Base-by-base conservation (phyloP, 1,139 yeast species). In the Zygoascus sp. region DNA sequence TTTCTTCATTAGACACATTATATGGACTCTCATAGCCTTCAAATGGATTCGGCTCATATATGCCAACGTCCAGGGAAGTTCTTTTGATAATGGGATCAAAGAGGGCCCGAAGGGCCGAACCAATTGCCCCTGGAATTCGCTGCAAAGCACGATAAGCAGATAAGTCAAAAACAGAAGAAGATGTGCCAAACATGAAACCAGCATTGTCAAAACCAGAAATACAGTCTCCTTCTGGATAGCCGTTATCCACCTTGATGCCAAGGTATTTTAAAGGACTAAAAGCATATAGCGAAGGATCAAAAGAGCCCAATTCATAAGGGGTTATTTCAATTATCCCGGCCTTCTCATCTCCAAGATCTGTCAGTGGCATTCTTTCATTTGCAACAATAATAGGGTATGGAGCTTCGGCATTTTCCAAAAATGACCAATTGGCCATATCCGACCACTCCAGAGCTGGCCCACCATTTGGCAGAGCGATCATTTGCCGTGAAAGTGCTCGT, bases 301-400 rank as follows among this genome's bases (percentile, higher is more conserved):
- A 88, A 20, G 94, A 81, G 5, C 96, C 96, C 64, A 88, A 62
- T 67, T 88, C 96, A 56, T 69, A 85, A 1, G 96, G 90, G 53
- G 78, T 83, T 58, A 85, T 70, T 65, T 89, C 96, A 54, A 84
- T 80, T 15, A 83, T 74, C 1, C 95, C 82, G 8, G 92, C 80
- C 62, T 84, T 84, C 5, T 70, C 67, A 55, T 75, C 70, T 47
- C 83, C 68, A 47, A 82, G 72, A 7, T 55, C 50, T 2, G 78
- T 66, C 17, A 78, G 79, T 8, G 92, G 92, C 19, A 80, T 73
- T 67, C 94, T 74, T 50, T 90, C 90, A 61, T 81, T 81, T 1
- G 94, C 75, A 4, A 84, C 83, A 32, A 86, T 75, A 48, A 88
- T 79, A 16, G 96, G 96, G 70, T 82, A 81, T 8, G 97, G 96